Conservation (phyloP, 768 basidiomycete species). For the Leccinum olivaceopallidum region DNA sequence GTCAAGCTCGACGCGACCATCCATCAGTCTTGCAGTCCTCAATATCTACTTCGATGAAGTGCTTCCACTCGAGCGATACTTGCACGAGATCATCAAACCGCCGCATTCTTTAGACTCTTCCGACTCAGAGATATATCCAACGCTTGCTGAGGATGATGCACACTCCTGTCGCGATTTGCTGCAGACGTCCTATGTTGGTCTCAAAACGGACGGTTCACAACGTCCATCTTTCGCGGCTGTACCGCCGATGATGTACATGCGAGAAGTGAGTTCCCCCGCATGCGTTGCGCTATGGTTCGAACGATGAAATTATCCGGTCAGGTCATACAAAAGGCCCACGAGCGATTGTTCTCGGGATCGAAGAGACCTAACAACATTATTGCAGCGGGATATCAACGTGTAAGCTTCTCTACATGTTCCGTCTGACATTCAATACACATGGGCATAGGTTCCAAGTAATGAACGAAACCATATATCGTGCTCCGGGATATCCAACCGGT, state of each 20-base stretch:
- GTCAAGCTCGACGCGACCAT: background rate
- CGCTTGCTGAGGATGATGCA: slow-evolving; percentile 24
- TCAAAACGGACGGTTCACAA: slow-evolving; percentile 25
- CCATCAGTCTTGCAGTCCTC: slow-evolving; percentile 37
- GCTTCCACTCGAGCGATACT: slow-evolving; percentile 39
- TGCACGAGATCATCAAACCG: slow-evolving; percentile 37
- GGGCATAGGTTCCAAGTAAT: slow-evolving; percentile 25
- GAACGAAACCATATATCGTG: slow-evolving; percentile 42
- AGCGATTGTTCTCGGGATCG: slow-evolving; percentile 44
- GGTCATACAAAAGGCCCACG: slow-evolving; percentile 65
- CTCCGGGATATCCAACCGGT: slow-evolving; percentile 54
- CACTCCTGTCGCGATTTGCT: slow-evolving; percentile 39
- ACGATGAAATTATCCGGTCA: slow-evolving; percentile 23
- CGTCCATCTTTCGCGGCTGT: slow-evolving; percentile 30
- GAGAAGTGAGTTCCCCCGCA: slow-evolving; percentile 43
- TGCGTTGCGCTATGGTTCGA: background rate
- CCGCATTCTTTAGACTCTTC: slow-evolving; percentile 13
- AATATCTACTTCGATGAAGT: slow-evolving; percentile 46
- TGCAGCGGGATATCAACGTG: slow-evolving; percentile 63
- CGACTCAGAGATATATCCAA: slow-evolving; percentile 3
- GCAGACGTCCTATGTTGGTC: slow-evolving; percentile 47
- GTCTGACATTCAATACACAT: background rate
- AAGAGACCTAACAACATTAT: slow-evolving; percentile 56
- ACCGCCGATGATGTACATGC: slow-evolving; percentile 50
- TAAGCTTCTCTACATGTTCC: slow-evolving; percentile 27